Percentiles rank a stretch among this genome's conserved stretches.
These are phyloP conservation scores for Backusella westeae DNA, from an alignment of 192 early-diverging fungal genomes.

Conservation along the genomic window DNA sequence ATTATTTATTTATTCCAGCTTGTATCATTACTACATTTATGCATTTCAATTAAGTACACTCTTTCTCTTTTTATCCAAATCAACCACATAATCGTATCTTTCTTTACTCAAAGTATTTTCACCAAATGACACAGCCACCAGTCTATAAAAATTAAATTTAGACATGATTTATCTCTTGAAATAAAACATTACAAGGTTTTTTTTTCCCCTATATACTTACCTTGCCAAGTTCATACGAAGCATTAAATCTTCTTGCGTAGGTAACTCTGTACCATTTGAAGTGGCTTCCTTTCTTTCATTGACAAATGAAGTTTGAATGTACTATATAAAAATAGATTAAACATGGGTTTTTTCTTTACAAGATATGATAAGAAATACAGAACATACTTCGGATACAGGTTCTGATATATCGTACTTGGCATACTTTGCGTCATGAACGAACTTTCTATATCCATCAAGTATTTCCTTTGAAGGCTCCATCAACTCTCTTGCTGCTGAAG, in stretches of 20 bases:
- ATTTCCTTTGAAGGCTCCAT: conserved; percentile 42
- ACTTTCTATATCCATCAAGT: conserved; percentile 53
- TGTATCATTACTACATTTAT: background rate
- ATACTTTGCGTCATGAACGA: conserved; percentile 49
- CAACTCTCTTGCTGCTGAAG: conserved; percentile 42
- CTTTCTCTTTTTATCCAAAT: conserved; percentile 28
- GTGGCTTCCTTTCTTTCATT: conserved; percentile 33
- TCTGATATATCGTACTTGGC: conserved; percentile 60
- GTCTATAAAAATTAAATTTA: conserved; percentile 19
- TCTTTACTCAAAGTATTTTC: conserved; percentile 31
- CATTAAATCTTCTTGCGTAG: conserved; percentile 41
- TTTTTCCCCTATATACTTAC: background rate
- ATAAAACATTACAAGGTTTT: background rate
- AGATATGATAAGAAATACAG: background rate
- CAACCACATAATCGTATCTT: conserved; percentile 35
- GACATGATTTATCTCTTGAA: background rate
- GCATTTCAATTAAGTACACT: background rate
- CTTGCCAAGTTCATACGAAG: conserved; percentile 39
- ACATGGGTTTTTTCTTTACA: background rate
- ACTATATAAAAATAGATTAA: conserved; percentile 15
- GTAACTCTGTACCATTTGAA: conserved; percentile 12
- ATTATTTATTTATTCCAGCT: background rate
- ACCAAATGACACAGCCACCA: conserved; percentile 43
- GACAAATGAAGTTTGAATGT: conserved; percentile 43
- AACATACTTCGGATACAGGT: conserved; percentile 52